A percentile compares a stretch with the other conserved stretches of the same genome.
Evolutionary conservation across 2,329 filamentous ascomycete species (phyloP).

Genomic region (Paracamarosporium sp.): DNA sequence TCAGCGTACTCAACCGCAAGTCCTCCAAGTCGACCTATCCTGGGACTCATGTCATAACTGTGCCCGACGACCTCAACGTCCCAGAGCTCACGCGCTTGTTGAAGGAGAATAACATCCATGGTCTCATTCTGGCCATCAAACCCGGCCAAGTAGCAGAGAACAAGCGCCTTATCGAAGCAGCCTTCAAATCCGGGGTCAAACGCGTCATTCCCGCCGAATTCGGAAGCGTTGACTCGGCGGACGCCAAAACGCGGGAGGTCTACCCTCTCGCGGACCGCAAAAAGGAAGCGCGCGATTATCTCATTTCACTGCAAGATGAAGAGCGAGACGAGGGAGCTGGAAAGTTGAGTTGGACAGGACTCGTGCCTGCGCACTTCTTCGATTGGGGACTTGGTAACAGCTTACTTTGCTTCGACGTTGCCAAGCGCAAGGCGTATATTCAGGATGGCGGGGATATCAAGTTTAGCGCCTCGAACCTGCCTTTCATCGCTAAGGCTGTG

Average conservation of each 20-base stretch:
- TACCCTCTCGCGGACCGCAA: constrained; percentile 64
- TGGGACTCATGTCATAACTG: constrained; percentile 51
- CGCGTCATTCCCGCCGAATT: constrained; percentile 70
- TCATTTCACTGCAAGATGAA: constrained; percentile 57
- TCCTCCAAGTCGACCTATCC: constrained; percentile 49
- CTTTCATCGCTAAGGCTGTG: constrained; percentile 62
- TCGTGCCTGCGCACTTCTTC: constrained; percentile 68
- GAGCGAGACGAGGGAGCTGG: constrained; percentile 40
- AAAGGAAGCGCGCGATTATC: constrained; percentile 41
- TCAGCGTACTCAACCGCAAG: constrained; percentile 41
- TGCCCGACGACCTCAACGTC: constrained; percentile 45
- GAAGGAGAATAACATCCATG: constrained; percentile 53
- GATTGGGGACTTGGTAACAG: constrained; percentile 62
- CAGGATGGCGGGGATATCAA: constrained; percentile 64
- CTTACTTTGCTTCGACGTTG: constrained; percentile 62
- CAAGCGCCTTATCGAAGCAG: constrained; percentile 63
- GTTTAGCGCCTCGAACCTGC: constrained; percentile 60
- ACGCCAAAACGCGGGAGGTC: constrained; percentile 46
- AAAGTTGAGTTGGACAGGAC: constrained; percentile 65
- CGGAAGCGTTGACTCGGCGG: constrained; percentile 52
- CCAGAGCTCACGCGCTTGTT: constrained; percentile 45
- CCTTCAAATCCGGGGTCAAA: constrained; percentile 63
- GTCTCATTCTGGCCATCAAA: constrained; percentile 59
- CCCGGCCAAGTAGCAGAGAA: constrained; percentile 55
- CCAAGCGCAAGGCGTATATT: constrained; percentile 59